Evolutionary conservation across 1,139 yeast species (phyloP), one percentile per base, ranked within the genome.

Genomic region (Saccharomyces hybrid): DNA sequence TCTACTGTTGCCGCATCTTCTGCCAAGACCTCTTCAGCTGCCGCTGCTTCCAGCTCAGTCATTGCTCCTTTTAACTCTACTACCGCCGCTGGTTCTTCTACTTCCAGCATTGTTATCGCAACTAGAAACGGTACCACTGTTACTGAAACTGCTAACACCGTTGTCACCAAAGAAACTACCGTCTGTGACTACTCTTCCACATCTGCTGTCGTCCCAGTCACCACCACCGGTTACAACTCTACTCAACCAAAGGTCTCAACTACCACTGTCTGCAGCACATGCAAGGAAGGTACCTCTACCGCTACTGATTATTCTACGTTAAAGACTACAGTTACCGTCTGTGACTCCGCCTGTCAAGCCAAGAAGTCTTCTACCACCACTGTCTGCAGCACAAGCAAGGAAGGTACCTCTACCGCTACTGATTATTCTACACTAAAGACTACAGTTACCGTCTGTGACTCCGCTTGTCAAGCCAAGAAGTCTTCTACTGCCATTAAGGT

Each of bases 1-100:
- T 28, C 64, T 21, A 53, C 60, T 32, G 53, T 60, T 47, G 60
- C 62, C 24, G 56, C 55, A 51, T 55, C 63, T 29, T 52, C 24
- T 11, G 24, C 21, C 11, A 11, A 21, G 4, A 14, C 19, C 9
- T 9, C 14, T 11, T 31, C 51, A n/a, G n/a, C n/a, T 8, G 27
- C 50, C 31, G 3, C 14, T 9, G 28, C n/a, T 6, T 19, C 50
- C 11, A 21, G 28, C 42, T 34, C 24, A 7, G 27, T 32, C 11
- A 38, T 24, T 28, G 24, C 51, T 48, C 42, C 51, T 48, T 50
- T 8, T 16, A 19, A 42, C 12, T 42, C 49, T n/a, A 27, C 47
- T 7, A 16, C 19, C 7, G 24, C 44, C 6, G 34, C 52, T 16
- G 27, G 27, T 27, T 28, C 29, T 27, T 12, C 31, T 12, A 12